Evolutionary conservation across 441 rosid genomes (phyloP).

Genomic region (Adansonia rubrostipa): DNA sequence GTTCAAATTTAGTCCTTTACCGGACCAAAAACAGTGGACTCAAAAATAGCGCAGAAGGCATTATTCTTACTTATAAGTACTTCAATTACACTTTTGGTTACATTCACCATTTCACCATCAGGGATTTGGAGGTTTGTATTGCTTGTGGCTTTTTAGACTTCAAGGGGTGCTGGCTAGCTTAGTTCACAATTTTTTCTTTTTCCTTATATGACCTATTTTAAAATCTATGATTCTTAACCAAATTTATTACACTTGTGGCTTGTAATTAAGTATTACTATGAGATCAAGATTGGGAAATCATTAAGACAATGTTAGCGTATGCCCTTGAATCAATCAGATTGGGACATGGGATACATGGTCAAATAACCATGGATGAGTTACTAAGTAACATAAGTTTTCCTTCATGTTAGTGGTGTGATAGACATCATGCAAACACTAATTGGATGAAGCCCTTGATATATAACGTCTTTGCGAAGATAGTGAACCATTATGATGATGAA

Average conservation of each 20-base stretch:
- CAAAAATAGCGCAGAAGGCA: conserved; percentile 54
- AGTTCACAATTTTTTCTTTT: not conserved
- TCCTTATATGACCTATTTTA: not conserved
- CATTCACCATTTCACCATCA: conserved; percentile 43
- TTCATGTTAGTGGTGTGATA: too few relatives aligned
- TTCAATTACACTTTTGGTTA: conserved; percentile 52
- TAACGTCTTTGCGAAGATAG: too few relatives aligned
- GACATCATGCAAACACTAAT: too few relatives aligned
- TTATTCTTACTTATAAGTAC: conserved; percentile 51
- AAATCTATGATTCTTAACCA: not conserved
- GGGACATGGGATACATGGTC: too few relatives aligned
- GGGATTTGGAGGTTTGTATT: conserved; percentile 53
- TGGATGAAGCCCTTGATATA: too few relatives aligned
- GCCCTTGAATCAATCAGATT: too few relatives aligned
- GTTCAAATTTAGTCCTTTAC: conserved; percentile 63
- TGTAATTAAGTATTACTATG: conserved; percentile 71
- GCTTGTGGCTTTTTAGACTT: not conserved
- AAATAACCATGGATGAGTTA: too few relatives aligned
- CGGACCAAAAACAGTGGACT: conserved; percentile 52
- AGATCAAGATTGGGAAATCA: conserved; percentile 56
- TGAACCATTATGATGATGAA: too few relatives aligned
- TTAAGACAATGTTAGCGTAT: conserved; percentile 33
- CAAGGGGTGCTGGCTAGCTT: not conserved
- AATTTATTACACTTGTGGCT: conserved; percentile 38
- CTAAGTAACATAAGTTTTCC: too few relatives aligned